A percentile compares a stretch with the other conserved stretches of the same genome.
Conservation (phyloP, 2,329 filamentous ascomycete genomes). For the Trichophyton rubrum region DNA sequence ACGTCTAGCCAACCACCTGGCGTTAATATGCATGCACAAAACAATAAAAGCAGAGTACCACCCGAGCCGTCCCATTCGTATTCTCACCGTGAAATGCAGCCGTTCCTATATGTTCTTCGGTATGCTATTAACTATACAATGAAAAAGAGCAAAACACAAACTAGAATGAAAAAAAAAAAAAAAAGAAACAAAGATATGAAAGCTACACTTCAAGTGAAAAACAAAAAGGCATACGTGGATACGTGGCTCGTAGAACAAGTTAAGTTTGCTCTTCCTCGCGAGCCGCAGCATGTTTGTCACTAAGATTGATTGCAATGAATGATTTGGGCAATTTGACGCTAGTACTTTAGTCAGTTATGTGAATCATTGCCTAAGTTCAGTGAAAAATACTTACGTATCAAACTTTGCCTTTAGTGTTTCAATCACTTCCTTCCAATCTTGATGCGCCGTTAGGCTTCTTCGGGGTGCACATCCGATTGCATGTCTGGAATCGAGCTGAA, state of each 20-base stretch:
- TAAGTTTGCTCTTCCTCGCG: conserved; percentile 5
- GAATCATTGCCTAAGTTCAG: conserved; percentile 8
- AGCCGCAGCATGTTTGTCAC: conserved; percentile 33
- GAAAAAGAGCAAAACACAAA: background rate
- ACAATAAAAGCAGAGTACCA: background rate
- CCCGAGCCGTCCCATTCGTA: background rate
- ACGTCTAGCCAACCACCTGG: background rate
- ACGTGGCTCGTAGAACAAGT: background rate
- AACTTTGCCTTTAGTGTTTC: conserved; percentile 92
- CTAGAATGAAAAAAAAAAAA: background rate
- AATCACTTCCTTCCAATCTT: conserved; percentile 94
- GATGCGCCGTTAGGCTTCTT: conserved; percentile 76
- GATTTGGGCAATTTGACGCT: conserved; percentile 41
- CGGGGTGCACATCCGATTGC: conserved; percentile 91
- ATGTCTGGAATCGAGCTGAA: conserved; percentile 90
- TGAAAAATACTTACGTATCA: conserved; percentile 57
- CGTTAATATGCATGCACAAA: background rate
- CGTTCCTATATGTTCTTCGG: background rate
- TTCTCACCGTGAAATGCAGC: background rate
- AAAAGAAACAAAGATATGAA: background rate
- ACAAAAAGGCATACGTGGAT: background rate
- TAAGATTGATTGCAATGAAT: conserved; percentile 41
- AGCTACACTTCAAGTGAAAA: background rate
- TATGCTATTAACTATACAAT: background rate
- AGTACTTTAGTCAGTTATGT: conserved; percentile 3